phyloP scores from a whole-genome alignment of 345 rosid genomes.

The Pistacia atlantica region DNA sequence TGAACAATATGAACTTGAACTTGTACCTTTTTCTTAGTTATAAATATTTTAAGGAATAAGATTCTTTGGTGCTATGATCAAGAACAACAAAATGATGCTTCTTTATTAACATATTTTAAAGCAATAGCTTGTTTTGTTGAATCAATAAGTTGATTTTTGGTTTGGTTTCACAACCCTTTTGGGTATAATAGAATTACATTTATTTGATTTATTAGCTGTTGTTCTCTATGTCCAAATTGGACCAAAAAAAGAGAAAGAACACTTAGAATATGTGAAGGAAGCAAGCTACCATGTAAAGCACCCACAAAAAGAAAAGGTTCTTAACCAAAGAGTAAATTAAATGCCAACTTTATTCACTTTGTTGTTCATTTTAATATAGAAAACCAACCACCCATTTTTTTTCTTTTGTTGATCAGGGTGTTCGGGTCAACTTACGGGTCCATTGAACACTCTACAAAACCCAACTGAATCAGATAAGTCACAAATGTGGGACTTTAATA shows the following conservation, averaged over 20 bases:
- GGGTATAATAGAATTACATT: background rate
- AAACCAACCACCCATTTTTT: background rate
- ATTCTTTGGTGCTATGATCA: no score
- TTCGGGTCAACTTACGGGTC: no score
- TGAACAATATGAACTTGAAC: background rate
- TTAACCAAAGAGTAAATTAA: background rate
- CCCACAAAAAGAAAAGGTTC: background rate
- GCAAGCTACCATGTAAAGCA: background rate
- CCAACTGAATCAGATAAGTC: no score
- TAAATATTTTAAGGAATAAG: no score
- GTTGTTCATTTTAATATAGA: background rate
- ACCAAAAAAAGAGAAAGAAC: conserved; percentile 15
- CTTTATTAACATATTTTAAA: conserved; percentile 2
- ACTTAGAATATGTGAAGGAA: conserved; percentile 16
- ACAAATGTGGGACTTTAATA: no score
- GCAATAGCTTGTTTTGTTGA: conserved; percentile 20
- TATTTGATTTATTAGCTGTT: background rate
- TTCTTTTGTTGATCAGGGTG: background rate
- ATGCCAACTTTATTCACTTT: background rate
- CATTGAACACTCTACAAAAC: no score
- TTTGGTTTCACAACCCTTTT: background rate
- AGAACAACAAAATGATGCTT: background rate
- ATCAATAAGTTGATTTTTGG: conserved; percentile 11
- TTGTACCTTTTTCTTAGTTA: background rate
- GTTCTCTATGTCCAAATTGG: background rate